Evolutionary conservation across 2,329 filamentous ascomycete genomes (phyloP).

Genomic region (Sporothrix protearum): DNA sequence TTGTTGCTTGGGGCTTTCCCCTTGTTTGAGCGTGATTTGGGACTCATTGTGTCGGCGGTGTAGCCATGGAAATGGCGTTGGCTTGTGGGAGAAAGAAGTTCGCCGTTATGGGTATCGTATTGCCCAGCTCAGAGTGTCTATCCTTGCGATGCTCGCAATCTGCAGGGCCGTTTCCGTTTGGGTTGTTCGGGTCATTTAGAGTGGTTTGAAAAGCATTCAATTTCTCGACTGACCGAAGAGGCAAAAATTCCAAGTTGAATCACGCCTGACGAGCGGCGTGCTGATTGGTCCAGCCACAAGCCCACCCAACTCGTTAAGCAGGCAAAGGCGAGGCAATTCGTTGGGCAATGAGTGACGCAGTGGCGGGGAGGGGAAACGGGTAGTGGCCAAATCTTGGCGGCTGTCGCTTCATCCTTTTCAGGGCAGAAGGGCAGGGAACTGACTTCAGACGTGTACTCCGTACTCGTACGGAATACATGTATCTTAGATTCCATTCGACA

Average conservation of each 20-base stretch:
- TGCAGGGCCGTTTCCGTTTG: not conserved
- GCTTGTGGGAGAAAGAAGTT: not conserved
- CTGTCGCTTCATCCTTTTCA: not conserved
- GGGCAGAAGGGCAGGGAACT: not conserved
- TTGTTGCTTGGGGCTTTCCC: conserved; percentile 18
- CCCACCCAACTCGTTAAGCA: not conserved
- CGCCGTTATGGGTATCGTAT: not conserved
- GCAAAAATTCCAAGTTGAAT: conserved; percentile 21
- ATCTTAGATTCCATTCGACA: not conserved
- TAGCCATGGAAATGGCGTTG: conserved; percentile 16
- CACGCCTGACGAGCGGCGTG: not conserved
- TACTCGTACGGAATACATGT: not conserved
- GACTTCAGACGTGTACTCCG: not conserved
- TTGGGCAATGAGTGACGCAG: conserved; percentile 4
- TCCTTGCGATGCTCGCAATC: not conserved
- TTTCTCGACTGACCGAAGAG: conserved; percentile 17
- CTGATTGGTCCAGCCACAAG: conserved; percentile 25
- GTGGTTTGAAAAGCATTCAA: conserved; percentile 11
- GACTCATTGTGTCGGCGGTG: conserved; percentile 17
- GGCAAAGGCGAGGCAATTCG: not conserved
- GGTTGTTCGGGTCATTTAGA: too few relatives aligned
- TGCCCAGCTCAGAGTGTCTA: not conserved
- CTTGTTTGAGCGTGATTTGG: conserved; percentile 22
- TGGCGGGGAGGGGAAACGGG: not conserved
- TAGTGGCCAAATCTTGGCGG: not conserved